Evolutionary conservation across 257 asterid genomes (phyloP), one percentile per base, ranked within the genome.

Genomic region (Nicotiana undulata): DNA sequence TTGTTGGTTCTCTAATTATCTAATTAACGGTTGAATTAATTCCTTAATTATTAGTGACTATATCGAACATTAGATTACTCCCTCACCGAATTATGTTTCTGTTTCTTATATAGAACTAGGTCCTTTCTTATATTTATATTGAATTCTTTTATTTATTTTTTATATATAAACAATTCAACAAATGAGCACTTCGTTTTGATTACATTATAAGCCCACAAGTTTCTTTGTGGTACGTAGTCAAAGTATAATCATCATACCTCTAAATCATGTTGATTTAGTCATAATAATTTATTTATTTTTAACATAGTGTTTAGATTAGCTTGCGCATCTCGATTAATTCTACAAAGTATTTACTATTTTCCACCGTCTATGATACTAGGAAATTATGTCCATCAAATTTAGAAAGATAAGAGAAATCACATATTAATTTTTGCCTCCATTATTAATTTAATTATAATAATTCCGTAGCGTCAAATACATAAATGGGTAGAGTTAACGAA

Each of bases 81-180:
- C 13, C 56, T 51, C 56, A 11, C 49, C 56, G 18, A 11, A 51
- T 51, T 51, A 51, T 11, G 18, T 40, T 51, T 44, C 15, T 13
- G 37, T 44, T 15, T 70, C 59, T 12, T 72, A 20, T 72, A 70
- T 20, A n/a, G 20, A 40, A 40, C 76, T 9, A 9, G n/a, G 31
- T 70, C 34, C 34, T 44, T 70, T 40, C 3, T 40, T 40, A 9
- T 40, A 40, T 40, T 40, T 40, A 9, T 9, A 40, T 9, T 3
- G 77, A 72, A 46, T 72, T 51, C 49, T 40, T 40, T 40, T 8
- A 6, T 37, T 7, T 37, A n/a, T 68, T n/a, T 68, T 16, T 37
- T 37, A 37, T 67, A 67, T 68, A 22, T 49, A 53, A 70, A 40
- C 76, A 5, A 68, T 68, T 20, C 31, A 67, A 40, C 32, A 68